phyloP scores from a whole-genome alignment of 2,329 filamentous ascomycete genomes.

The Aspergillus candidus region DNA sequence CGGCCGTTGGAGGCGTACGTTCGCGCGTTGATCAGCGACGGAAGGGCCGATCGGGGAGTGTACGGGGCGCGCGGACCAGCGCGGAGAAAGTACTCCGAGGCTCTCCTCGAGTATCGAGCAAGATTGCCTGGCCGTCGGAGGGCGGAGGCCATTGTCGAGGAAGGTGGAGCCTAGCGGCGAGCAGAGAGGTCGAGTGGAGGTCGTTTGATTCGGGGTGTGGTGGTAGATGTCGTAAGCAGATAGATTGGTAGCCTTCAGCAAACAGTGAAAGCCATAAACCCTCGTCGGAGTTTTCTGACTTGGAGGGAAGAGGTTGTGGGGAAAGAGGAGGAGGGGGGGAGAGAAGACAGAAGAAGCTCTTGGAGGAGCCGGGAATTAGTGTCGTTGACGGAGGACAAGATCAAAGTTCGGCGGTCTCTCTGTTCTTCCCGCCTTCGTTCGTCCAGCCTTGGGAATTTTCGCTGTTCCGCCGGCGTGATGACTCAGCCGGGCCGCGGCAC shows the following conservation, averaged over 20 bases:
- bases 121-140: slow-evolving; percentile 62
- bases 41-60: slow-evolving; percentile 34
- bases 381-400: slow-evolving; percentile 1
- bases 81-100: slow-evolving; percentile 48
- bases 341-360: slow-evolving; percentile 18
- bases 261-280: slow-evolving; percentile 25
- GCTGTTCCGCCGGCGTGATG: slow-evolving; percentile 25
- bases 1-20: slow-evolving; percentile 42
- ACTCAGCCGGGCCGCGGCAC: slow-evolving; percentile 25
- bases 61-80: slow-evolving; percentile 41
- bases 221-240: slow-evolving; percentile 19
- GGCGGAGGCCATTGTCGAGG: slow-evolving; percentile 58
- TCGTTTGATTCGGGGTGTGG: slow-evolving; percentile 15
- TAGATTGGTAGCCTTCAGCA: slow-evolving; percentile 16
- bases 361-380: slow-evolving; percentile 11
- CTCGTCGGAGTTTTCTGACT: slow-evolving; percentile 3
- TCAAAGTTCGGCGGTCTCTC: too few relatives aligned
- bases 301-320: slow-evolving; percentile 2
- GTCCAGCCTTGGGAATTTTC: slow-evolving; percentile 23
- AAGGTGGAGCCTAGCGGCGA: slow-evolving; percentile 27
- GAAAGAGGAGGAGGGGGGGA: slow-evolving; percentile 9
- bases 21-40: slow-evolving; percentile 32
- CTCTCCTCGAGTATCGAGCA: slow-evolving; percentile 56
- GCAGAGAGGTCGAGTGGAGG: neutral
- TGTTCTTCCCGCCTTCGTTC: slow-evolving; percentile 11